Percentiles rank a stretch among this genome's conserved stretches.
phyloP scores from a whole-genome alignment of 1,139 yeast species.

The Yamadazyma blattariae region DNA sequence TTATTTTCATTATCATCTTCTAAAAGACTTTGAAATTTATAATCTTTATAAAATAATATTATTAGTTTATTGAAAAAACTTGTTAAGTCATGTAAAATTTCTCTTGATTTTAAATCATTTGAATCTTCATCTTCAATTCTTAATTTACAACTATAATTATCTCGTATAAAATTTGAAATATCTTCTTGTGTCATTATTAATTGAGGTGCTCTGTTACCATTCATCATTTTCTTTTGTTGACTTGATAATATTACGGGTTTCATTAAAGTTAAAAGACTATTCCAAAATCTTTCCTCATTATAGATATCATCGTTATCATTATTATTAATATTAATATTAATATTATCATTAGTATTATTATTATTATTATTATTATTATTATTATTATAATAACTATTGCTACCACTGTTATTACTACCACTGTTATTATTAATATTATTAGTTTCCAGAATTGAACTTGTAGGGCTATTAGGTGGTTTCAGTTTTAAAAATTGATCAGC shows the following conservation, averaged over 20 bases:
- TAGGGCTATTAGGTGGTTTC: constrained; percentile 10
- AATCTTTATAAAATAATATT: constrained; percentile 23
- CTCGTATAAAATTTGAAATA: constrained; percentile 24
- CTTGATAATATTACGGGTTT: constrained; percentile 17
- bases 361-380: constrained; percentile 1
- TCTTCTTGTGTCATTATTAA: constrained; percentile 28
- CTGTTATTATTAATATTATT: not conserved
- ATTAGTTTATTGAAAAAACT: constrained; percentile 26
- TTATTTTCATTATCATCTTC: constrained; percentile 12
- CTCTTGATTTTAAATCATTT: constrained; percentile 30
- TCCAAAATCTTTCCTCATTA: constrained; percentile 23
- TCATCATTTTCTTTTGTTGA: constrained; percentile 11
- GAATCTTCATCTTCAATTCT: constrained; percentile 15
- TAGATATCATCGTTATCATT: constrained; percentile 3
- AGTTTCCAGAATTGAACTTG: not conserved
- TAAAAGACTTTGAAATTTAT: constrained; percentile 5
- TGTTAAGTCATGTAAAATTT: constrained; percentile 28
- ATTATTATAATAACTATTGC: not conserved
- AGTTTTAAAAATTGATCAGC: constrained; percentile 37
- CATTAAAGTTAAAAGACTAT: constrained; percentile 16
- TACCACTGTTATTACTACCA: too few relatives aligned
- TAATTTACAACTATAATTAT: constrained; percentile 16
- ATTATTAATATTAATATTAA: not conserved
- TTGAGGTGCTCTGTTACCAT: constrained; percentile 13
- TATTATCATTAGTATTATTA: not conserved